A percentile compares a stretch with the other conserved stretches of the same genome.
phyloP scores from a whole-genome alignment of 768 basidiomycete species.

The Russula compacta region DNA sequence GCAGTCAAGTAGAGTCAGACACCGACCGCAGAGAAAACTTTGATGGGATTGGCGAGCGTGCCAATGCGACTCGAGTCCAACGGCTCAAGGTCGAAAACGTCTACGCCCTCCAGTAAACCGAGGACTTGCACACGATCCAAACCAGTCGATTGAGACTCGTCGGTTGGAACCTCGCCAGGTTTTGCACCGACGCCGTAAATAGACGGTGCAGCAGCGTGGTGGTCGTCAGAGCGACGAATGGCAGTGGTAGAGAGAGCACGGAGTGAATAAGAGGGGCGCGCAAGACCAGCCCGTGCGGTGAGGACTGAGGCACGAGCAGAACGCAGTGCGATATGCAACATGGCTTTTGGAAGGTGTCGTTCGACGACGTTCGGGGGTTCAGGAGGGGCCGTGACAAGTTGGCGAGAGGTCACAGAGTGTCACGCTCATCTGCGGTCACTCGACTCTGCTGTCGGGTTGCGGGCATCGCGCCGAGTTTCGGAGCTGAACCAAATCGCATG shows the following conservation, averaged over 20 bases:
- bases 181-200: slow-evolving; percentile 68
- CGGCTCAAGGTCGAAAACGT: slow-evolving; percentile 83
- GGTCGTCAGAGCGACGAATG: slow-evolving; percentile 41
- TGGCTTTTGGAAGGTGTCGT: slow-evolving; percentile 20
- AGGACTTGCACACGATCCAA: slow-evolving; percentile 91
- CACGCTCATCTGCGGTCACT: neutral
- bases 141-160: slow-evolving; percentile 90
- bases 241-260: slow-evolving; percentile 55
- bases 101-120: slow-evolving; percentile 78
- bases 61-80: slow-evolving; percentile 80
- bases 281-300: slow-evolving; percentile 3
- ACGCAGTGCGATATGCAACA: slow-evolving; percentile 27
- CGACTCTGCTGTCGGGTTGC: neutral
- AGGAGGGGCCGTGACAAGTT: slow-evolving; percentile 8
- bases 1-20: neutral
- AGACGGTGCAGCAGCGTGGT: slow-evolving; percentile 45
- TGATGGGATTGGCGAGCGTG: slow-evolving; percentile 78
- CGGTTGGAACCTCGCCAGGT: slow-evolving; percentile 68
- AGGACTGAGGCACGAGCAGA: slow-evolving; percentile 21
- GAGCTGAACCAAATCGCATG: no score
- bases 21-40: slow-evolving; percentile 80
- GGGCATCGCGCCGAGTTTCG: no score
- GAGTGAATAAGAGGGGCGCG: slow-evolving; percentile 24
- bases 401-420: neutral
- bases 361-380: neutral